Conservation (phyloP, 1,139 yeast species). For the Pichia sp. region DNA sequence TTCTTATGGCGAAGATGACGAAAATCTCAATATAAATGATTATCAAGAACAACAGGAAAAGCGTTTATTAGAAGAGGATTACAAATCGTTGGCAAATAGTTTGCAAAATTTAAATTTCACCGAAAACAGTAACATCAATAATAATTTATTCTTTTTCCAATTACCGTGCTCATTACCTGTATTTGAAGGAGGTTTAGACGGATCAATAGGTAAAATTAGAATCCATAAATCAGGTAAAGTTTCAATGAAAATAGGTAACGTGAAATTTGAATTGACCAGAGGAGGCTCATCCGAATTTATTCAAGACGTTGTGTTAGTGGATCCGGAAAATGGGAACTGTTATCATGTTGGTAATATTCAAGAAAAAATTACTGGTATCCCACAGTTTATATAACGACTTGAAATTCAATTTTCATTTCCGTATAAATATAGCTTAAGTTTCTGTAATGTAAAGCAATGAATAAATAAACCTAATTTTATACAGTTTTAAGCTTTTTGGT, state of each 20-base stretch:
- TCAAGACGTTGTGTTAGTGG: slow-evolving; percentile 66
- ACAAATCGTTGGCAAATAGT: slow-evolving; percentile 22
- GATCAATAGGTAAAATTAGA: slow-evolving; percentile 64
- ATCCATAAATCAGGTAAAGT: slow-evolving; percentile 77
- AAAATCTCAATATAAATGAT: slow-evolving; percentile 15
- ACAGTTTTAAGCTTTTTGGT: not conserved
- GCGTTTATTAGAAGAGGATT: not conserved
- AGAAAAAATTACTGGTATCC: slow-evolving; percentile 43
- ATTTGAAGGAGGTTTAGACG: slow-evolving; percentile 34
- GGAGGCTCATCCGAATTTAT: slow-evolving; percentile 70
- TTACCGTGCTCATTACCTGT: slow-evolving; percentile 62
- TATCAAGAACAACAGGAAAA: slow-evolving; percentile 19
- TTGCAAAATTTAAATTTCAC: slow-evolving; percentile 8
- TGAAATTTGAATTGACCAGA: slow-evolving; percentile 57
- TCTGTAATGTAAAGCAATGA: too few species aligned
- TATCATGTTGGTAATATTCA: slow-evolving; percentile 55
- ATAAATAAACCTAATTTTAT: not conserved
- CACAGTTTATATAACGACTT: slow-evolving; percentile 23
- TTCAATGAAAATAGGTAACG: slow-evolving; percentile 65
- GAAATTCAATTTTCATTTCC: too few species aligned
- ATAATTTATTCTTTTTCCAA: slow-evolving; percentile 46
- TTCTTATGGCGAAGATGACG: slow-evolving; percentile 9
- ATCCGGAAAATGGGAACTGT: slow-evolving; percentile 37
- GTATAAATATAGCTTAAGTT: too few species aligned
- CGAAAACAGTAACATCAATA: not conserved